Conservation (phyloP, 2,329 filamentous ascomycete genomes). For the Exophiala spinifera region DNA sequence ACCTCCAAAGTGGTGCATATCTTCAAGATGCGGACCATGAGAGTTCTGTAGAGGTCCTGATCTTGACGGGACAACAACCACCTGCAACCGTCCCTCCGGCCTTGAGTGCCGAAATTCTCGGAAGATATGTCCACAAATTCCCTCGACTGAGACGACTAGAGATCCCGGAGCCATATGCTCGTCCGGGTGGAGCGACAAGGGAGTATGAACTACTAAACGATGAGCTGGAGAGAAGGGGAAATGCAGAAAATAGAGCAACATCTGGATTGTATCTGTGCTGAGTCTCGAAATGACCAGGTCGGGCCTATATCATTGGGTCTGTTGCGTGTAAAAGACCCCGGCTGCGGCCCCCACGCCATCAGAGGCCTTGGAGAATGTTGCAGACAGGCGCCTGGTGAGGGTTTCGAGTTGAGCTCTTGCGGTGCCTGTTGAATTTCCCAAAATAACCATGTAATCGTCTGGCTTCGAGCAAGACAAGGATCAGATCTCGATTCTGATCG, state of each 20-base stretch:
- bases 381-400: no score
- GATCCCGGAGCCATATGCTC: neutral
- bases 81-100: neutral
- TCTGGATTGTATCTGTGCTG: constrained; percentile 10
- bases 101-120: neutral
- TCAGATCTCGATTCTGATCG: constrained; percentile 22
- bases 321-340: no score
- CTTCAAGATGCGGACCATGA: neutral
- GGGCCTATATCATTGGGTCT: no score
- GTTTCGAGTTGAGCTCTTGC: no score
- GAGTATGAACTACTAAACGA: neutral
- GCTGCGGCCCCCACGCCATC: no score
- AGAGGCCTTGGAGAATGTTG: no score
- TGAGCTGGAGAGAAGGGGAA: constrained; percentile 6
- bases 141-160: constrained; percentile 12
- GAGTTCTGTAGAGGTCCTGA: neutral
- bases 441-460: neutral
- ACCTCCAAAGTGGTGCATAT: neutral
- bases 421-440: no score
- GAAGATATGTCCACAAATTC: constrained; percentile 4
- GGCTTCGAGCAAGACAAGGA: constrained; percentile 22
- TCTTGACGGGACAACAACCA: neutral
- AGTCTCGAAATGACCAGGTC: neutral
- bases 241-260: neutral
- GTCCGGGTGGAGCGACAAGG: neutral